A percentile compares a stretch with the other conserved stretches of the same genome.
Conservation (phyloP, 2,329 filamentous ascomycete species). For the Ceratocystis destructans region DNA sequence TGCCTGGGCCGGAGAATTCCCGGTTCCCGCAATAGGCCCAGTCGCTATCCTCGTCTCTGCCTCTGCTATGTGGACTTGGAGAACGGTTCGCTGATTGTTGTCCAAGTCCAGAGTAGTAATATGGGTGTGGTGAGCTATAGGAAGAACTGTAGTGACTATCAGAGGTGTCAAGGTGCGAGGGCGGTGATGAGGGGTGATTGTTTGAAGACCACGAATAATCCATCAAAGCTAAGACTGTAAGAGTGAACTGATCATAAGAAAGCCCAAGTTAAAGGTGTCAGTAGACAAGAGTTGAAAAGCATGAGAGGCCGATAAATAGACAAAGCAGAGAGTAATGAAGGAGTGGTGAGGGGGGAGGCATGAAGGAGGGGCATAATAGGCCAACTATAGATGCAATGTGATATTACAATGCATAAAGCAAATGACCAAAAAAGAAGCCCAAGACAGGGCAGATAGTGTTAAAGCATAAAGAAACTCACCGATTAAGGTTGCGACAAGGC, state of each 20-base stretch:
- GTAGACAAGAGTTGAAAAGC: not conserved
- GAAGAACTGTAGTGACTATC: conserved; percentile 10
- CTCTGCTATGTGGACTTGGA: not conserved
- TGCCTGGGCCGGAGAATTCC: not conserved
- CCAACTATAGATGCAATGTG: not conserved
- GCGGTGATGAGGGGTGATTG: conserved; percentile 11
- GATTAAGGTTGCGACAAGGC: not conserved
- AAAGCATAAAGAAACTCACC: not conserved
- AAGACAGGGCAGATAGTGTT: no score
- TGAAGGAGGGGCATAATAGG: not conserved
- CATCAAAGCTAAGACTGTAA: not conserved
- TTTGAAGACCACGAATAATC: conserved; percentile 15
- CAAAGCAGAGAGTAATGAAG: not conserved
- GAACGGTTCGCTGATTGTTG: not conserved
- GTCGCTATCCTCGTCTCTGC: not conserved
- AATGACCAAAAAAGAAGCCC: not conserved
- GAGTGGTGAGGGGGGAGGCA: not conserved
- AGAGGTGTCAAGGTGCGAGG: conserved; percentile 11
- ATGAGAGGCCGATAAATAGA: not conserved
- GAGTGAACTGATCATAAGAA: conserved; percentile 2
- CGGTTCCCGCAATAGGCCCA: not conserved
- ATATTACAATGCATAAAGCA: not conserved
- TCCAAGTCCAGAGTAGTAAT: not conserved
- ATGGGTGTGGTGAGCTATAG: conserved; percentile 6
- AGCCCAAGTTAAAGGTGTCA: conserved; percentile 2